Percentiles rank a stretch among this genome's conserved stretches.
phyloP scores from a whole-genome alignment of 768 basidiomycete genomes.

The Suillus hirtellus region DNA sequence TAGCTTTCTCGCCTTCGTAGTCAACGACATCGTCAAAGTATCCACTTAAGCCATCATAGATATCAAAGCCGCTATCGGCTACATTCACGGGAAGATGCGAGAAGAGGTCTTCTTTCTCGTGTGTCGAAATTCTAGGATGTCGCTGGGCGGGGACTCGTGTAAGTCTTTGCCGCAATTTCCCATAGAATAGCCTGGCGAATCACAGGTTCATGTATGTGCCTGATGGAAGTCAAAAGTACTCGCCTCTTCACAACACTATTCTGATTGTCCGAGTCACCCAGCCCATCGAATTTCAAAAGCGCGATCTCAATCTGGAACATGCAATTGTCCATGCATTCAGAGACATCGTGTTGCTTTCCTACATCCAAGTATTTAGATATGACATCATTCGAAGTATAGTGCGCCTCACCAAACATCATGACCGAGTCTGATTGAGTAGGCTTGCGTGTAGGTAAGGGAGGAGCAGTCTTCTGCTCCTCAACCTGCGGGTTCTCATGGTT shows the following conservation, averaged over 20 bases:
- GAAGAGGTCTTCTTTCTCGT: conserved; percentile 90
- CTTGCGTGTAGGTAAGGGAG: conserved; percentile 59
- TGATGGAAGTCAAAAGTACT: conserved; percentile 9
- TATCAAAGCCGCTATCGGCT: conserved; percentile 81
- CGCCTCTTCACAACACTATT: conserved; percentile 88
- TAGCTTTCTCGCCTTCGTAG: conserved; percentile 81
- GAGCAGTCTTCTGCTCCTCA: conserved; percentile 41
- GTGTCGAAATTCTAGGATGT: conserved; percentile 54
- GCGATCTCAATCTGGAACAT: conserved; percentile 98
- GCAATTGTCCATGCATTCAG: conserved; percentile 99
- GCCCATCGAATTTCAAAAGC: conserved; percentile 65
- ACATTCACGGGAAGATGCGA: conserved; percentile 95
- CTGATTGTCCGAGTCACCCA: conserved; percentile 45
- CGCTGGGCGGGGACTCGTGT: conserved; percentile 33
- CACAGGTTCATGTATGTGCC: neutral
- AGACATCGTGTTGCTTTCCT: conserved; percentile 97
- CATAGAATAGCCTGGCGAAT: conserved; percentile 73
- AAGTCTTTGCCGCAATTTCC: conserved; percentile 74
- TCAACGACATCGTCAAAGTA: conserved; percentile 92
- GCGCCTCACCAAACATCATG: conserved; percentile 84
- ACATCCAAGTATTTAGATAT: conserved; percentile 9
- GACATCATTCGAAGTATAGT: neutral
- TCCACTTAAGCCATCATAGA: conserved; percentile 90
- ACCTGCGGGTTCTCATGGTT: conserved; percentile 22
- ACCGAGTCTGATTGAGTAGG: conserved; percentile 61